Evolutionary conservation across 768 basidiomycete genomes (phyloP).

Genomic region (Pleurotus pulmonarius): DNA sequence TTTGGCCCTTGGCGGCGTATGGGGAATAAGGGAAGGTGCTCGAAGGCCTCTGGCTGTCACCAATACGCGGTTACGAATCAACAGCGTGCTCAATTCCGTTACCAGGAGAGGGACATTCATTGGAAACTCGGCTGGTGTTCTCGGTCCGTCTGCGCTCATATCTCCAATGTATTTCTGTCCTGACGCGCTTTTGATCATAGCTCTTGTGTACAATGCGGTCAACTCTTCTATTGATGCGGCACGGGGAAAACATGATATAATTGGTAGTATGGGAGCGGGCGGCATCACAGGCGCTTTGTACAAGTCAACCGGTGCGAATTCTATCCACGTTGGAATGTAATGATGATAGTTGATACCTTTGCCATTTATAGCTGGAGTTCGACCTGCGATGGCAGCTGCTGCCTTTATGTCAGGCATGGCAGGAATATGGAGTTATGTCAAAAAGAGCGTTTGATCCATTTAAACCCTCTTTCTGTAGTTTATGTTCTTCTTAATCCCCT

Average conservation of each 20-base stretch:
- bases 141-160: constrained; percentile 64
- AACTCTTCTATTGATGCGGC: constrained; percentile 90
- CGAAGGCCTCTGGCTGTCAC: constrained; percentile 82
- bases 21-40: constrained; percentile 95
- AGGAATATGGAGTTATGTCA: constrained; percentile 93
- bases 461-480: constrained; percentile 29
- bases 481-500: constrained; percentile 47
- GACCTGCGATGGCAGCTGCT: constrained; percentile 85
- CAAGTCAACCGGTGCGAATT: constrained; percentile 85
- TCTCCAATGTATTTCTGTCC: constrained; percentile 21
- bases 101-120: constrained; percentile 96
- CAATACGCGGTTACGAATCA: constrained; percentile 87
- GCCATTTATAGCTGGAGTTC: constrained; percentile 75
- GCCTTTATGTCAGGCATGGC: constrained; percentile 87
- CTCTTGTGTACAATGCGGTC: constrained; percentile 92
- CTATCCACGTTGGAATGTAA: constrained; percentile 18
- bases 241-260: constrained; percentile 88
- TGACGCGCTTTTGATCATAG: constrained; percentile 49
- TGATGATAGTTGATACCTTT: constrained; percentile 31
- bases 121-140: constrained; percentile 96
- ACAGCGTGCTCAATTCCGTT: constrained; percentile 94
- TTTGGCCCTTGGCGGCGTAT: constrained; percentile 89
- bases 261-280: constrained; percentile 90
- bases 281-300: constrained; percentile 86
- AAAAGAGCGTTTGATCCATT: constrained; percentile 72